phyloP scores from a whole-genome alignment of 331 rosid species.

The Cydonia oblonga region DNA sequence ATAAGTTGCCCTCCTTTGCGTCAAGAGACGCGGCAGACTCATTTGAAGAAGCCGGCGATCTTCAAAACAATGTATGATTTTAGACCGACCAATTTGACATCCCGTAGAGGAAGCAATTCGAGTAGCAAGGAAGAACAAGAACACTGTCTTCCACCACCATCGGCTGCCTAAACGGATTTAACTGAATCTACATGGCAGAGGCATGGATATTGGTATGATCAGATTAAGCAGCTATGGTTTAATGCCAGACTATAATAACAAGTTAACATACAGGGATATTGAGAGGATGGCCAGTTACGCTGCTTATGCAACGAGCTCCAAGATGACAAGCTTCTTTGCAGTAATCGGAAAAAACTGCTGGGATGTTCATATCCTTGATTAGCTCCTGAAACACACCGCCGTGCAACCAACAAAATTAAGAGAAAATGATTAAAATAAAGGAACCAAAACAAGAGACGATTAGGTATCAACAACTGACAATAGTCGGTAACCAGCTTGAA shows the following conservation, averaged over 20 bases:
- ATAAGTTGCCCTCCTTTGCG: not conserved
- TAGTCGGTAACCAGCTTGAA: conserved; percentile 78
- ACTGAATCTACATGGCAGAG: conserved; percentile 52
- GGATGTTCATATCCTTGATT: conserved; percentile 41
- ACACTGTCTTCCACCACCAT: conserved; percentile 57
- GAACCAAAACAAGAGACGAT: not conserved
- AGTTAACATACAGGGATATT: conserved; percentile 44
- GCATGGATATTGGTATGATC: not conserved
- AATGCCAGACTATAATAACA: not conserved
- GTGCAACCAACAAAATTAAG: not conserved
- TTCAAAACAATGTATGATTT: not conserved
- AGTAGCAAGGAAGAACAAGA: conserved; percentile 80
- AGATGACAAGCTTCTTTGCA: conserved; percentile 97
- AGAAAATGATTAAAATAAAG: not conserved
- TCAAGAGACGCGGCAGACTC: not conserved
- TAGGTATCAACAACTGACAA: conserved; percentile 34
- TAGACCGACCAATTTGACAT: conserved; percentile 24
- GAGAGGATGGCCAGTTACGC: conserved; percentile 36
- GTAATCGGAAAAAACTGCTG: conserved; percentile 72
- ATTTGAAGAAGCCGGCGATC: not conserved
- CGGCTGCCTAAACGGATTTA: conserved; percentile 92
- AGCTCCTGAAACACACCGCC: conserved; percentile 40
- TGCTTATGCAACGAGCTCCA: conserved; percentile 58
- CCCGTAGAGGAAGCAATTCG: conserved; percentile 76
- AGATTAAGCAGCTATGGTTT: not conserved